Conservation (phyloP, 2,329 filamentous ascomycete genomes). For the Penicillium italicum region DNA sequence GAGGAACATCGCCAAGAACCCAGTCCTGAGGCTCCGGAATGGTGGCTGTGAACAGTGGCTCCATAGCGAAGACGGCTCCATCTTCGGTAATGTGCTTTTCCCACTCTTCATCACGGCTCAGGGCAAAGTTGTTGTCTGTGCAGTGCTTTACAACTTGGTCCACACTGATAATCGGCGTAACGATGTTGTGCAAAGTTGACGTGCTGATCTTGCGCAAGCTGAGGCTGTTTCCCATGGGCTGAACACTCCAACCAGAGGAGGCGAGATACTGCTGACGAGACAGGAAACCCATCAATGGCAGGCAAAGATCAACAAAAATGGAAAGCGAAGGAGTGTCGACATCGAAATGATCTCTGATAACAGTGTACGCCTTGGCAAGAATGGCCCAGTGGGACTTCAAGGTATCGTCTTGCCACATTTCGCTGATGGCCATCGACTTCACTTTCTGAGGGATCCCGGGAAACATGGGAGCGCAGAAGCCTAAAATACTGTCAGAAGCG, state of each 20-base stretch:
- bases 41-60: background rate
- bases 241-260: background rate
- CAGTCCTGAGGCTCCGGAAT: background rate
- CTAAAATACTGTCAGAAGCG: slow-evolving; percentile 27
- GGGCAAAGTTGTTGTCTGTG: background rate
- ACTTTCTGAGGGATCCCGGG: slow-evolving; percentile 50
- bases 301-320: background rate
- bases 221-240: background rate
- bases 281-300: background rate
- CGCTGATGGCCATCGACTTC: slow-evolving; percentile 50
- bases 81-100: background rate
- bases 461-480: slow-evolving; percentile 49
- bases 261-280: background rate
- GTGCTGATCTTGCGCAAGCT: background rate
- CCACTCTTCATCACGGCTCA: background rate
- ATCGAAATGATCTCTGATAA: slow-evolving; percentile 47
- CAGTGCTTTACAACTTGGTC: background rate
- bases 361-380: slow-evolving; percentile 55
- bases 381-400: slow-evolving; percentile 53
- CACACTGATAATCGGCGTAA: background rate
- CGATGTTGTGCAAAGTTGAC: background rate
- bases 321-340: background rate
- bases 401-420: slow-evolving; percentile 51
- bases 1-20: background rate
- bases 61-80: background rate